phyloP scores from a whole-genome alignment of 371 early-diverging fungal genomes.

The Vairimorpha apis region DNA sequence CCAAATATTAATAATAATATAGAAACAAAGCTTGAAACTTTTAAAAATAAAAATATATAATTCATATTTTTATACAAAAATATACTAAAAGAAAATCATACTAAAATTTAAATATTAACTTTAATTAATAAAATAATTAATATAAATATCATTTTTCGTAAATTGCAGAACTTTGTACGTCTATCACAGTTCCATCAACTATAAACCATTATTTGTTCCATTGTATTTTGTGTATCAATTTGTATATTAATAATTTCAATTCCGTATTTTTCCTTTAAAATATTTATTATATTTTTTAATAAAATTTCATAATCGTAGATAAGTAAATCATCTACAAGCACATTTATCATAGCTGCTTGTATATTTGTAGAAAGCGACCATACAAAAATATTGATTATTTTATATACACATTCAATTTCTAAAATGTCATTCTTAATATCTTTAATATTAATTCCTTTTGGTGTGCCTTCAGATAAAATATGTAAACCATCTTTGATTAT shows the following conservation, averaged over 20 bases:
- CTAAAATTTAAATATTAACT: too few species aligned
- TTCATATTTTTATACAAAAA: too few species aligned
- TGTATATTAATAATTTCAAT: conserved; percentile 45
- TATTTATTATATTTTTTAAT: conserved; percentile 19
- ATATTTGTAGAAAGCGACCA: conserved; percentile 51
- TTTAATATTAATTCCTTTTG: conserved; percentile 28
- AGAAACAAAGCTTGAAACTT: too few species aligned
- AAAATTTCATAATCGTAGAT: conserved; percentile 53
- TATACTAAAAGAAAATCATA: too few species aligned
- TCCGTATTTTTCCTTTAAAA: conserved; percentile 30
- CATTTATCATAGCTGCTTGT: conserved; percentile 29
- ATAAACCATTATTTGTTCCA: conserved; percentile 12
- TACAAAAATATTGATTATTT: conserved; percentile 43
- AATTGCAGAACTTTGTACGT: conserved; percentile 1
- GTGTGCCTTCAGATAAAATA: conserved; percentile 70
- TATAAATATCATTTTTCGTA: not conserved
- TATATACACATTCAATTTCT: conserved; percentile 26
- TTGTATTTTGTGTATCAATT: conserved; percentile 49
- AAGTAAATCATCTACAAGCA: conserved; percentile 40
- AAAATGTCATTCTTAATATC: conserved; percentile 32
- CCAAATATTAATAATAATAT: too few species aligned
- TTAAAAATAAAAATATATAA: too few species aligned
- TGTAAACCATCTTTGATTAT: conserved; percentile 70
- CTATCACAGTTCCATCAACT: conserved; percentile 25
- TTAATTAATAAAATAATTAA: too few species aligned